These are phyloP conservation scores for Macrolepiota dolichaula DNA, from an alignment of 768 basidiomycete species.

Conservation along the genomic window DNA sequence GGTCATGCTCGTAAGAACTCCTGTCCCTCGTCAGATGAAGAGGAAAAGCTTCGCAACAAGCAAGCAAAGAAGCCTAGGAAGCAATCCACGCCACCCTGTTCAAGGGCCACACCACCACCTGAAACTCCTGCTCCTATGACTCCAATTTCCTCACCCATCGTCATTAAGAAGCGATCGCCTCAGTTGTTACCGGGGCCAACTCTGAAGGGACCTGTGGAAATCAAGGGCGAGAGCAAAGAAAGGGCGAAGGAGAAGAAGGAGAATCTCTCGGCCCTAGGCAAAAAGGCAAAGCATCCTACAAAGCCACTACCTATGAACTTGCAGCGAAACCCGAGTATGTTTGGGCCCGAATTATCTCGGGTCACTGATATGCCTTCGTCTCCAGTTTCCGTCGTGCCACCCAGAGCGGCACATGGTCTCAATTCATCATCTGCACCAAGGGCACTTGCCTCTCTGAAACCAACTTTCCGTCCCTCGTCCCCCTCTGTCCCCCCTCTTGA, in stretches of 20 bases:
- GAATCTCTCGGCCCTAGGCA: conserved; percentile 5
- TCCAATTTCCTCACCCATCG: conserved; percentile 15
- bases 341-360: conserved; percentile 61
- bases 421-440: conserved; percentile 11
- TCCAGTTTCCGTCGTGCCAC: conserved; percentile 7
- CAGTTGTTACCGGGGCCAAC: conserved; percentile 7
- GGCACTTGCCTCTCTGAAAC: not conserved
- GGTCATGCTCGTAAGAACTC: conserved; percentile 31
- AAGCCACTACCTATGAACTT: conserved; percentile 43
- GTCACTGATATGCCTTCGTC: conserved; percentile 14
- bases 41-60: conserved; percentile 60
- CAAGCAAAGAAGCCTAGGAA: conserved; percentile 60
- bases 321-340: conserved; percentile 61
- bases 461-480: conserved; percentile 10
- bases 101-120: conserved; percentile 11
- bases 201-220: conserved; percentile 16
- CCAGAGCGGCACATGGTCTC: not conserved
- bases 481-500: conserved; percentile 6
- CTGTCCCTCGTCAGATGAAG: conserved; percentile 69
- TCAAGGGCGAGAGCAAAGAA: conserved; percentile 16
- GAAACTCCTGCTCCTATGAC: conserved; percentile 16
- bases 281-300: conserved; percentile 14
- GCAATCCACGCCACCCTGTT: conserved; percentile 19
- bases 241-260: conserved; percentile 12
- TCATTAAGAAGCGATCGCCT: conserved; percentile 15